Evolutionary conservation across 176 grass and related monocot species (phyloP).

Genomic region (Microstegium vimineum): DNA sequence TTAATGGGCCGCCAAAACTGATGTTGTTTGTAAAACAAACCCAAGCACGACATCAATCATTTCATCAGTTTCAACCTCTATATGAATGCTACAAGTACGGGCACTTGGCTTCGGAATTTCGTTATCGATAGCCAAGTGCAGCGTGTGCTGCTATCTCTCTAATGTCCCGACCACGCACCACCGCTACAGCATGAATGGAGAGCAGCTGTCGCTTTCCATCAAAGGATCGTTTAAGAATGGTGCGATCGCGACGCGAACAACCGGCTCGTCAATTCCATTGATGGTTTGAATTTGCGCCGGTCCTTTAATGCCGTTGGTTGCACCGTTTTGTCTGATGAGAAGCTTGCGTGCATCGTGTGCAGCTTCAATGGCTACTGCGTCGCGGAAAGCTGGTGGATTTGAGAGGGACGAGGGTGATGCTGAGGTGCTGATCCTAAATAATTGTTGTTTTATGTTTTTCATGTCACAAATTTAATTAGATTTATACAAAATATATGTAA

Average conservation of each 20-base stretch:
- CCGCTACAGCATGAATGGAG: too few relatives aligned
- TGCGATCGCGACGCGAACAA: background rate
- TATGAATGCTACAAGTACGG: too few relatives aligned
- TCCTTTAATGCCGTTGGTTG: slow-evolving; percentile 31
- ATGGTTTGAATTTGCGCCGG: background rate
- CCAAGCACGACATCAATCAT: background rate
- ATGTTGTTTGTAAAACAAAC: slow-evolving; percentile 10
- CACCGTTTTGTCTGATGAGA: slow-evolving; percentile 34
- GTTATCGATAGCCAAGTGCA: background rate
- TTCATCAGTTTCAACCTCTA: background rate
- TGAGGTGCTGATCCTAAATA: too few relatives aligned
- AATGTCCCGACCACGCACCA: too few relatives aligned
- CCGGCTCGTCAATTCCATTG: background rate
- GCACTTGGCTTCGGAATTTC: too few relatives aligned
- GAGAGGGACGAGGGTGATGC: too few relatives aligned
- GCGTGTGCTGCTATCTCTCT: too few relatives aligned
- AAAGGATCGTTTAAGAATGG: slow-evolving; percentile 12
- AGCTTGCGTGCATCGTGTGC: background rate
- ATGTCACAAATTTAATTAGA: too few relatives aligned
- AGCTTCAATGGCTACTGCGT: too few relatives aligned
- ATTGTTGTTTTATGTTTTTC: too few relatives aligned
- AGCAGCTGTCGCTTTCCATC: slow-evolving; percentile 10
- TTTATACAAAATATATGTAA: too few relatives aligned
- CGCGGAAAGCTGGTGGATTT: too few relatives aligned
- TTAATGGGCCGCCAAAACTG: slow-evolving; percentile 36